Base-by-base conservation (phyloP, 1,284 basidiomycete species). In the Leccinum brunneo-olivaceum region DNA sequence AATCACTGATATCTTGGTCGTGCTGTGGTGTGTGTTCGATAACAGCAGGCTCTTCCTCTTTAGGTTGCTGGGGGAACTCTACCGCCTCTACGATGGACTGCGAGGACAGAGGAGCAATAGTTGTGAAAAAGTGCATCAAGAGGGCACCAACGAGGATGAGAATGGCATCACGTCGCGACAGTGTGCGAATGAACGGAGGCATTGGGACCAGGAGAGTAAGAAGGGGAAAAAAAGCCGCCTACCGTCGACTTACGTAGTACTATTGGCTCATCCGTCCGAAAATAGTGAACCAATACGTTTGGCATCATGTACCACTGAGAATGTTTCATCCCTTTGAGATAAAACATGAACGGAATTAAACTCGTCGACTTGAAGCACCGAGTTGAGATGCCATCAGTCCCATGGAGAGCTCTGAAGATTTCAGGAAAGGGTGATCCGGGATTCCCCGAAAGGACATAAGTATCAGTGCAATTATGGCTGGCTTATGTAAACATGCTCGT, bases 111-210 rank as follows among this genome's bases (percentile, higher is more conserved):
- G 62, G 56, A 3, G 54, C 58, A 39, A 73, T 25, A 56, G 52
- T 71, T 48, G 40, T 68, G 49, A 41, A 67, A 34, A 79, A 47
- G 52, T 80, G 75, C 74, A 77, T 76, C 37, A 61, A 57, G 24
- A 66, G 58, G 4, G 74, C 76, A 27, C 77, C 76, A 18, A 77
- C 49, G 40, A 76, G 58, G 42, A 78, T 53, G 50, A 79, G 69
- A 39, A 75, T 41, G 10, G 66, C 73, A 61, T 79, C 77, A 30
- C 73, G 69, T 16, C 60, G 54, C 3, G 69, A 60, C 16, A 70
- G 47, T 20, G 54, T 15, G 20, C 61, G 63, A 41, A 62, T 47
- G 27, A 64, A 44, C 11, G 58, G 11, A 40, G 58, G 53, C 54
- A 60, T 58, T 16, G 21, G 24, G 12, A 34, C 35, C 11, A 32